A percentile compares a stretch with the other conserved stretches of the same genome.
These are phyloP conservation scores for Aphanoascus verrucosus DNA, from an alignment of 2,329 filamentous ascomycete species.

Conservation along the genomic window DNA sequence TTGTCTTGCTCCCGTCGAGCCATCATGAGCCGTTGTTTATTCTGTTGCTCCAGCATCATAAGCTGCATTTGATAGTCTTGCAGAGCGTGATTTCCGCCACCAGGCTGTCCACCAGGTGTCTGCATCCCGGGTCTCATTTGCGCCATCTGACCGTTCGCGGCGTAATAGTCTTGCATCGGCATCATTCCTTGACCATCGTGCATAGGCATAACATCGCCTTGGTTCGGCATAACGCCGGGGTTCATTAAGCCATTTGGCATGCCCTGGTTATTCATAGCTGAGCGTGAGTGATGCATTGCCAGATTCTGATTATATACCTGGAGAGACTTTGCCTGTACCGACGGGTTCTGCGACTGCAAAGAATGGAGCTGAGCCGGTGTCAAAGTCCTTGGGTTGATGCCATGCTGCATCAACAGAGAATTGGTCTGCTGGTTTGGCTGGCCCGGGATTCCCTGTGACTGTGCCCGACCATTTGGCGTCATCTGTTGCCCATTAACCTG, in stretches of 20 bases:
- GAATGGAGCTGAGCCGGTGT: slow-evolving; percentile 64
- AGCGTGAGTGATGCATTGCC: slow-evolving; percentile 63
- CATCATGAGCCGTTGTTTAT: slow-evolving; percentile 57
- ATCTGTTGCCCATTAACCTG: slow-evolving; percentile 67
- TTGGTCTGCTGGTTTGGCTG: slow-evolving; percentile 49
- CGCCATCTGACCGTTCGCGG: slow-evolving; percentile 42
- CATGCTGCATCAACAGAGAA: slow-evolving; percentile 45
- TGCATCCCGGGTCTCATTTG: slow-evolving; percentile 20
- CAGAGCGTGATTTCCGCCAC: slow-evolving; percentile 49
- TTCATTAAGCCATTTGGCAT: slow-evolving; percentile 62
- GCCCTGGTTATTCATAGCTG: slow-evolving; percentile 69
- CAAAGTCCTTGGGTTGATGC: slow-evolving; percentile 64
- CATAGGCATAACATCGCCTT: slow-evolving; percentile 76
- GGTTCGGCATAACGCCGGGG: slow-evolving; percentile 55
- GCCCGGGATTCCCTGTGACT: slow-evolving; percentile 58
- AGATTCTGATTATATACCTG: slow-evolving; percentile 78
- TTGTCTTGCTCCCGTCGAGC: slow-evolving; percentile 57
- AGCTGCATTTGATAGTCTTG: slow-evolving; percentile 62
- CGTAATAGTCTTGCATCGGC: slow-evolving; percentile 48
- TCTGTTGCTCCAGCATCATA: slow-evolving; percentile 59
- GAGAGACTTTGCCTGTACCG: slow-evolving; percentile 69
- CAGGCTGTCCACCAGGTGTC: slow-evolving; percentile 22
- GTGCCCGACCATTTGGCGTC: slow-evolving; percentile 62
- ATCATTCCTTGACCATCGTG: slow-evolving; percentile 47
- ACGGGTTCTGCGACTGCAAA: slow-evolving; percentile 46